Conservation (phyloP, 805 yeast species). For the Myxozyma nipponensis region DNA sequence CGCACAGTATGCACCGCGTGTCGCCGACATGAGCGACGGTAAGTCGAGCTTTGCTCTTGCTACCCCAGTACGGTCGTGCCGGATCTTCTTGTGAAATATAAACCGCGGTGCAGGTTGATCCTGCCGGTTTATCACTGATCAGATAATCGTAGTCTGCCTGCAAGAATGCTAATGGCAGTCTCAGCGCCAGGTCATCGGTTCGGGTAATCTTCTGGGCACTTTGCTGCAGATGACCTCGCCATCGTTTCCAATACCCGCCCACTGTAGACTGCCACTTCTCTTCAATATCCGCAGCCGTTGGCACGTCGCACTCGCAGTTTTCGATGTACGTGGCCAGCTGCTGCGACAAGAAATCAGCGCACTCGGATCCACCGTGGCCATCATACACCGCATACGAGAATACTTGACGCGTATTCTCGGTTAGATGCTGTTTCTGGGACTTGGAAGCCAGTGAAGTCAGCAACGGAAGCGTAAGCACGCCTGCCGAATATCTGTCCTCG, state of each 20-base stretch:
- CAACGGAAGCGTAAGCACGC: slow-evolving; percentile 50
- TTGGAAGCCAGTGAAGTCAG: slow-evolving; percentile 32
- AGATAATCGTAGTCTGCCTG: slow-evolving; percentile 59
- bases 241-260: slow-evolving; percentile 82
- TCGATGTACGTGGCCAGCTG: slow-evolving; percentile 56
- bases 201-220: slow-evolving; percentile 34
- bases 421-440: slow-evolving; percentile 2
- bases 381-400: slow-evolving; percentile 79
- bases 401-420: slow-evolving; percentile 37
- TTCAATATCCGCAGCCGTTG: slow-evolving; percentile 44
- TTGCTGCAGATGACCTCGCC: slow-evolving; percentile 50
- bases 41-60: slow-evolving; percentile 61
- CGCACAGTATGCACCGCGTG: slow-evolving; percentile 82
- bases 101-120: slow-evolving; percentile 72
- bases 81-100: slow-evolving; percentile 42
- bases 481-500: slow-evolving; percentile 76
- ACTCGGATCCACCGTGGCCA: slow-evolving; percentile 89
- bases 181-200: slow-evolving; percentile 54
- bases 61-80: slow-evolving; percentile 50
- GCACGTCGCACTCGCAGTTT: slow-evolving; percentile 33
- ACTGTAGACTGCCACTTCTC: slow-evolving; percentile 54
- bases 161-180: slow-evolving; percentile 63
- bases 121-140: slow-evolving; percentile 40
- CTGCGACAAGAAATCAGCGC: slow-evolving; percentile 56
- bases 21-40: slow-evolving; percentile 91